phyloP scores from a whole-genome alignment of 1,284 basidiomycete genomes.

The Rhizoctonia solani region DNA sequence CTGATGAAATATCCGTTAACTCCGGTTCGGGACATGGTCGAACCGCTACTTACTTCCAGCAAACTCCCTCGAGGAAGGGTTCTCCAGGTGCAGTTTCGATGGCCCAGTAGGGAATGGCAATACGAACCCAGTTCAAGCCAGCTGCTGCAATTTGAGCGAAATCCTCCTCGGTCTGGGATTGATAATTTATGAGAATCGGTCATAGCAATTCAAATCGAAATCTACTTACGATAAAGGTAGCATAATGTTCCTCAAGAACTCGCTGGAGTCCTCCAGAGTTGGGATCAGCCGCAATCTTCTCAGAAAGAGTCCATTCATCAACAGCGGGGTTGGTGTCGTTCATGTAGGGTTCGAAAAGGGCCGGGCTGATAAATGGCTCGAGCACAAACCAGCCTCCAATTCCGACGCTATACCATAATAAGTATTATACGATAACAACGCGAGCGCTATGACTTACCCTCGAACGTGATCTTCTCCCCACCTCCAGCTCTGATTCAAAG shows the following conservation, averaged over 20 bases:
- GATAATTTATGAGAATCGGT: background rate
- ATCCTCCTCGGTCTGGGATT: too few species aligned
- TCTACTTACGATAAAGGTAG: constrained; percentile 51
- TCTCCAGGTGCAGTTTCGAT: constrained; percentile 51
- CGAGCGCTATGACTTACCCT: constrained; percentile 54
- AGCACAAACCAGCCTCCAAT: constrained; percentile 58
- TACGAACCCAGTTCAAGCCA: constrained; percentile 55
- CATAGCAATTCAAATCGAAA: background rate
- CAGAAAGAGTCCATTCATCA: constrained; percentile 55
- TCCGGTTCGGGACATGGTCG: too few species aligned
- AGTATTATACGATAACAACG: background rate
- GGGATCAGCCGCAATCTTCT: constrained; percentile 49
- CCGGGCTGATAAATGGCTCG: constrained; percentile 60
- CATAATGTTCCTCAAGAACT: constrained; percentile 54
- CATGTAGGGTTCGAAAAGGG: constrained; percentile 49
- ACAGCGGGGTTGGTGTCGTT: constrained; percentile 43
- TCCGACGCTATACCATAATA: constrained; percentile 46
- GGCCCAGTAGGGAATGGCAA: constrained; percentile 58
- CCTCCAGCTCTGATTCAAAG: constrained; percentile 72
- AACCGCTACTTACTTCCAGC: constrained; percentile 56
- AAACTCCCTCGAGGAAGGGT: constrained; percentile 50
- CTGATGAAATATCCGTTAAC: constrained; percentile 63
- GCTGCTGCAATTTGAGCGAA: constrained; percentile 57
- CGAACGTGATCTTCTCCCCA: constrained; percentile 65
- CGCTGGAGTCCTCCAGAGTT: constrained; percentile 38